Conservation (phyloP, 2,329 filamentous ascomycete species). For the Aspergillus intermedius region DNA sequence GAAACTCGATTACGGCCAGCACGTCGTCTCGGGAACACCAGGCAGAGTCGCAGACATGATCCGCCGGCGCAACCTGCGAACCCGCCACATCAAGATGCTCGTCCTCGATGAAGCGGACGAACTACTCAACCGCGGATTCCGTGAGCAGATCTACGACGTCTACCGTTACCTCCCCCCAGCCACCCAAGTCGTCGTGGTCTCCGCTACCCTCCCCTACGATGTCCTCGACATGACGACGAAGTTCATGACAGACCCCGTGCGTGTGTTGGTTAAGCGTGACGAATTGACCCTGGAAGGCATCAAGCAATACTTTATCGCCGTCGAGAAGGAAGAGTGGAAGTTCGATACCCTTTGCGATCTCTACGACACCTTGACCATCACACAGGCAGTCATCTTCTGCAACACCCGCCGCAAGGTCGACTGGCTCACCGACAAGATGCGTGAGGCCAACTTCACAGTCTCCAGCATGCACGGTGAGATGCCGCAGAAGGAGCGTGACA, state of each 20-base stretch:
- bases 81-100: conserved; percentile 71
- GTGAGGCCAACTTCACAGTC: conserved; percentile 96
- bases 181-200: conserved; percentile 97
- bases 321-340: conserved; percentile 99
- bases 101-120: conserved; percentile 72
- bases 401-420: conserved; percentile 98
- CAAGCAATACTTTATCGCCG: conserved; percentile 98
- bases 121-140: conserved; percentile 85
- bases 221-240: conserved; percentile 99
- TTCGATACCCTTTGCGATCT: conserved; percentile 98
- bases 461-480: conserved; percentile 99
- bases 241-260: conserved; percentile 98
- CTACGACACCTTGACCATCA: conserved; percentile 97
- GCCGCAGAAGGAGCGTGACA: conserved; percentile 96
- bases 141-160: conserved; percentile 98
- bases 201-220: conserved; percentile 92
- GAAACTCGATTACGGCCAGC: conserved; percentile 94
- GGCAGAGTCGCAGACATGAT: conserved; percentile 89
- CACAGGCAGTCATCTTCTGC: conserved; percentile 98
- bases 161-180: conserved; percentile 94
- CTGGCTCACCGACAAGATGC: conserved; percentile 99
- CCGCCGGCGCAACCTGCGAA: conserved; percentile 64
- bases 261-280: conserved; percentile 96
- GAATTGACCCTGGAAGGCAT: conserved; percentile 94
- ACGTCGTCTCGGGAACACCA: conserved; percentile 96